Evolutionary conservation across 2,329 filamentous ascomycete genomes (phyloP).

Genomic region (Trichoderma endophyticum): DNA sequence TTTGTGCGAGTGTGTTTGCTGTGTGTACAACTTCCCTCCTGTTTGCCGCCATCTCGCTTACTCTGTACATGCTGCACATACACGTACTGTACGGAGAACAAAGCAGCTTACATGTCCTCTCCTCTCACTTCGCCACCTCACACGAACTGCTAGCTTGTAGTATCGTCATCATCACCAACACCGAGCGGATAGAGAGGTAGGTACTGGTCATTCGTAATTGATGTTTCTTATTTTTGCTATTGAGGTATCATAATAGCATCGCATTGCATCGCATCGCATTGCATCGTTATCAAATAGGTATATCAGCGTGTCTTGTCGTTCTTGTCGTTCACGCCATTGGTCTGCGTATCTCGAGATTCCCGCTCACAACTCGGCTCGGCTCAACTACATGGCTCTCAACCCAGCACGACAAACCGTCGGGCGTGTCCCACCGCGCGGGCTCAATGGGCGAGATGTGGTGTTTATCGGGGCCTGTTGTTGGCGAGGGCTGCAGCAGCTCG

Average conservation of each 20-base stretch:
- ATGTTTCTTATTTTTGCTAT: neutral
- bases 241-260: neutral
- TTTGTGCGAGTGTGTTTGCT: neutral
- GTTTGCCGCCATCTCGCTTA: neutral
- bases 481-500: conserved; percentile 19
- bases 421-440: conserved; percentile 35
- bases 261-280: neutral
- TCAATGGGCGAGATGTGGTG: conserved; percentile 24
- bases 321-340: neutral
- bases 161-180: neutral
- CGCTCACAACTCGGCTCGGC: conserved; percentile 20
- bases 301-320: neutral
- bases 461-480: conserved; percentile 19
- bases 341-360: neutral
- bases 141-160: neutral
- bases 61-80: neutral
- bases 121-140: neutral
- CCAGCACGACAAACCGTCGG: conserved; percentile 37
- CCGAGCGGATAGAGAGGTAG: neutral
- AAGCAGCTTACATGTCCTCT: neutral
- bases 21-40: neutral
- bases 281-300: neutral
- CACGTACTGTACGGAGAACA: neutral
- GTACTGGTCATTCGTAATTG: neutral
- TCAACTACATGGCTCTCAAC: conserved; percentile 36